Percentiles rank a stretch among this genome's conserved stretches.
phyloP scores from a whole-genome alignment of 495 filamentous ascomycete genomes.

The Tuber magnatum region DNA sequence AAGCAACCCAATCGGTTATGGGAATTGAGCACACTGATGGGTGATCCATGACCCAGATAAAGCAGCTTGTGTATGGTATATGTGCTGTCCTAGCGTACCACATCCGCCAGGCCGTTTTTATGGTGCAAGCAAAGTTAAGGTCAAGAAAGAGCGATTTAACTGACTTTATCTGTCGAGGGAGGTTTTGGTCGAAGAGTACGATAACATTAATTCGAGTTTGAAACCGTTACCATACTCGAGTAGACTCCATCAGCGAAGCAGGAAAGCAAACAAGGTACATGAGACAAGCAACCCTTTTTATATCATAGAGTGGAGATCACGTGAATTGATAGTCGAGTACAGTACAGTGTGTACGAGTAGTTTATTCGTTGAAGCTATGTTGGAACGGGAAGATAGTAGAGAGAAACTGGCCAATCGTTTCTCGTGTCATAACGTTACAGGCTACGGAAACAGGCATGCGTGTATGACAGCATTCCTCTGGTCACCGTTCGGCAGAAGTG shows the following conservation, averaged over 20 bases:
- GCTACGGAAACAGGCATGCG: background rate
- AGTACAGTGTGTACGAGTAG: background rate
- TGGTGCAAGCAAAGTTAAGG: background rate
- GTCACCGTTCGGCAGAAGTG: too few species aligned
- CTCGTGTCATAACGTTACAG: background rate
- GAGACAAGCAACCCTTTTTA: background rate
- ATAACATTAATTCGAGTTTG: too few species aligned
- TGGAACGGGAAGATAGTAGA: background rate
- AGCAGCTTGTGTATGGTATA: background rate
- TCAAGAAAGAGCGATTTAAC: background rate
- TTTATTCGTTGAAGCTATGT: background rate
- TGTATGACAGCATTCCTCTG: too few species aligned
- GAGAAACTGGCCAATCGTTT: background rate
- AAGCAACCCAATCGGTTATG: background rate
- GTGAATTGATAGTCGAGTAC: background rate
- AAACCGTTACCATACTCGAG: background rate
- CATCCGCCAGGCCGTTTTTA: background rate
- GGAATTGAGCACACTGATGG: background rate
- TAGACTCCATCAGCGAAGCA: background rate
- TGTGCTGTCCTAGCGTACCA: background rate
- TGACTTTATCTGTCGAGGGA: background rate
- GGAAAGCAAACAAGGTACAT: background rate
- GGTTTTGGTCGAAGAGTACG: background rate
- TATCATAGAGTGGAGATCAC: background rate
- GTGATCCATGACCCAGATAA: background rate